Base-by-base conservation (phyloP, 345 rosid species). In the Ceriops decandra region DNA sequence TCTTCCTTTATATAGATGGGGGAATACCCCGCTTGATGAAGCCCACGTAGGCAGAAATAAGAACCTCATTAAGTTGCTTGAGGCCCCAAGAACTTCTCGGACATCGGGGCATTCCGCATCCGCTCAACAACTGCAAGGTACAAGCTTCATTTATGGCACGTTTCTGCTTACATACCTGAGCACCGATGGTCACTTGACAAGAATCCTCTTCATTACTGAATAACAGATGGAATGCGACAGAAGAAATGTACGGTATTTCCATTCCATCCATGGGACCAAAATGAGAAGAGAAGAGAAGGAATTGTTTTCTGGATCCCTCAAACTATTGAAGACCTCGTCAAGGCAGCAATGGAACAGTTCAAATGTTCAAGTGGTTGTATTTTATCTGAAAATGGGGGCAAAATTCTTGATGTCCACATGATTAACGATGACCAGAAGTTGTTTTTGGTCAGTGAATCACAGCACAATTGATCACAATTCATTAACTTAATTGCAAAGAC, bases 11-110 rank as follows among this genome's bases (percentile, higher is more conserved):
- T 27, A 61, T 69, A 90, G 98, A 76, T 92, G 98, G 98, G 96
- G 96, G 74, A 87, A 87, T 51, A 87, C 85, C 20, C 88, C 96
- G 8, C 66, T 90, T 27, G 91, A 86, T 68, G 96, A 90, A 70
- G 89, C 88, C 11, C 69, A 74, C 10, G 67, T 75, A 5, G 69
- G 80, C 46, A 93, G 96, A 53, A 75, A 86, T 77, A 87, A 71
- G 76, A 80, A 72, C 67, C 75, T 92, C 68, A 85, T 90, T 54
- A 77, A 79, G 36, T 65, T 92, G 81, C 86, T 92, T 0, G 85
- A 87, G 79, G 87, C 59, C 16, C 87, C 88, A 10, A 81, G 75
- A 67, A 54, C 60, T 64, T 72, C 88, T 69, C 89, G 87, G 62
- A 69, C 84, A 58, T 68, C 84, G 52, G 72, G 81, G 46, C 73